Conservation (phyloP, 352 stramenopile genomes). For the Thraustotheca clavata region DNA sequence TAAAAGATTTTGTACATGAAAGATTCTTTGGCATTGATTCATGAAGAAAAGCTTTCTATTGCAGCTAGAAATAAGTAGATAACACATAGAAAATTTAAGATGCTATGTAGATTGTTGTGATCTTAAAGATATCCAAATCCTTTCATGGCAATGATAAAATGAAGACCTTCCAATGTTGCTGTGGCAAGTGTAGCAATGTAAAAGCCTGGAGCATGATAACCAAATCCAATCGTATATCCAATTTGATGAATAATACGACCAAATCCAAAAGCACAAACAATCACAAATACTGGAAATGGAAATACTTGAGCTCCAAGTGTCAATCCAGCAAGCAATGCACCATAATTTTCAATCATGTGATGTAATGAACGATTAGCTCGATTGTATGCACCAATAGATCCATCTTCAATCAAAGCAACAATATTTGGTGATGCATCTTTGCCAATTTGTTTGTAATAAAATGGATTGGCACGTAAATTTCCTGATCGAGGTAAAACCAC, state of each 20-base stretch:
- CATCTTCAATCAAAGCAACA: neutral
- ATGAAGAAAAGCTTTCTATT: too few species aligned
- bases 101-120: too few species aligned
- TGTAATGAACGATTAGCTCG: constrained; percentile 9
- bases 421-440: neutral
- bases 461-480: constrained; percentile 10
- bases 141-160: constrained; percentile 2
- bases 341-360: constrained; percentile 14
- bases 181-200: neutral
- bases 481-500: neutral
- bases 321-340: neutral
- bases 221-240: constrained; percentile 11
- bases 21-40: too few species aligned
- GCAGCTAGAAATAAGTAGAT: too few species aligned
- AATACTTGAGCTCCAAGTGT: neutral
- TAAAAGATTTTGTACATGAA: too few species aligned
- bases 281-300: neutral
- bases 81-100: too few species aligned
- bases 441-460: neutral
- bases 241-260: constrained; percentile 13
- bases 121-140: too few species aligned
- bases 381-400: constrained; percentile 2
- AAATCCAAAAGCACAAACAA: neutral
- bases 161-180: constrained; percentile 1
- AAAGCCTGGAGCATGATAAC: neutral